These are phyloP conservation scores for Dalbergia cochinchinensis DNA, from an alignment of 306 rosid genomes.

Conservation along the genomic window DNA sequence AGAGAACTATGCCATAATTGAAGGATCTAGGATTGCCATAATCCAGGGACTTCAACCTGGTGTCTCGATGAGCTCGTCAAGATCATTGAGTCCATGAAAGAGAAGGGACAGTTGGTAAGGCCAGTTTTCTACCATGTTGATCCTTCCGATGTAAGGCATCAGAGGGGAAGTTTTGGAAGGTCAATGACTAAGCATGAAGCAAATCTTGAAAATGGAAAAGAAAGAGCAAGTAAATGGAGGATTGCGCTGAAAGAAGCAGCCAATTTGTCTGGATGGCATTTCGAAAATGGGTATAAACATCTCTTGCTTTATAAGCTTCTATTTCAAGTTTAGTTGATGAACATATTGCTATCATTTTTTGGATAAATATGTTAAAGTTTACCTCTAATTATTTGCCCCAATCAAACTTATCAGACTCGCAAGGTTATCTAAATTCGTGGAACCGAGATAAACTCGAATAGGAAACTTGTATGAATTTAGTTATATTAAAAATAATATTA, in stretches of 20 bases:
- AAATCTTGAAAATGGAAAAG: background rate
- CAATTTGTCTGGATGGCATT: constrained; percentile 46
- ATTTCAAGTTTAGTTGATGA: background rate
- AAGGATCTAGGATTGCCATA: constrained; percentile 41
- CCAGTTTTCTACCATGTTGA: constrained; percentile 42
- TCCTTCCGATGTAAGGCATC: constrained; percentile 43
- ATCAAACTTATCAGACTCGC: too few species aligned
- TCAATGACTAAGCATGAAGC: constrained; percentile 30
- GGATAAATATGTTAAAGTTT: background rate
- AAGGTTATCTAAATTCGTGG: too few species aligned
- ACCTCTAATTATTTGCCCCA: background rate
- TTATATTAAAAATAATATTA: too few species aligned
- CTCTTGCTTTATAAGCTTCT: constrained; percentile 1
- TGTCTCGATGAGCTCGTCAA: constrained; percentile 43
- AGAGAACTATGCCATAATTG: constrained; percentile 40
- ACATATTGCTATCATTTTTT: background rate
- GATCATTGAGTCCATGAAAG: constrained; percentile 38
- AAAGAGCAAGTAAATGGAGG: constrained; percentile 28
- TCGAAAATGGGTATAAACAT: constrained; percentile 39
- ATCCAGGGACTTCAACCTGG: constrained; percentile 33
- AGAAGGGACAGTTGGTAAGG: constrained; percentile 27
- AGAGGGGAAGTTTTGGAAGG: constrained; percentile 31
- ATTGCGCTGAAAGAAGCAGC: constrained; percentile 31
- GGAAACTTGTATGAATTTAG: too few species aligned
- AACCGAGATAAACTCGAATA: too few species aligned